A percentile compares a stretch with the other conserved stretches of the same genome.
Evolutionary conservation across 768 basidiomycete species (phyloP).

Genomic region (Auriscalpium vulgare): DNA sequence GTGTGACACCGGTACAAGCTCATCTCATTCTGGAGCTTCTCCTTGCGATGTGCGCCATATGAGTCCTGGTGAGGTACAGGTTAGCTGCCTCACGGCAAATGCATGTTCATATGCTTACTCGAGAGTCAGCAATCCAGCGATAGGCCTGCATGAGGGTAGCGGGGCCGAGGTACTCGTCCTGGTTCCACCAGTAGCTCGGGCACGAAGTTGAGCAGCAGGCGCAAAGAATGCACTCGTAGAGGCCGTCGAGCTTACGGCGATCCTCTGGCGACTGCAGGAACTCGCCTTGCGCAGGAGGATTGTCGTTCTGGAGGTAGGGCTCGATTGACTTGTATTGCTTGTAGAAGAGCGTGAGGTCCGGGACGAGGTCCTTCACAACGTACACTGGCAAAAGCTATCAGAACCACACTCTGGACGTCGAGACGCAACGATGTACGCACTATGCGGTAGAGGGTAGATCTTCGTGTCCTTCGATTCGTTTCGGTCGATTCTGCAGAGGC

Average conservation of each 20-base stretch:
- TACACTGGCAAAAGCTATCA: slow-evolving; percentile 57
- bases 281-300: slow-evolving; percentile 78
- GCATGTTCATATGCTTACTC: slow-evolving; percentile 41
- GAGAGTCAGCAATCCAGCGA: slow-evolving; percentile 95
- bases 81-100: neutral
- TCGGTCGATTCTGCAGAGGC: slow-evolving; percentile 91
- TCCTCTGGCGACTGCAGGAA: slow-evolving; percentile 87
- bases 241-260: slow-evolving; percentile 83
- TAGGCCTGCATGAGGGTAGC: slow-evolving; percentile 96
- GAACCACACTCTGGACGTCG: neutral
- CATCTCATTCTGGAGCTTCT: slow-evolving; percentile 91
- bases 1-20: slow-evolving; percentile 98
- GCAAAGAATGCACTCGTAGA: slow-evolving; percentile 97
- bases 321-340: slow-evolving; percentile 99
- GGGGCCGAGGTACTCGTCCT: slow-evolving; percentile 96
- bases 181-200: slow-evolving; percentile 99
- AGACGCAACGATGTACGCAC: slow-evolving; percentile 38
- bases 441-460: slow-evolving; percentile 96
- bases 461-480: slow-evolving; percentile 64
- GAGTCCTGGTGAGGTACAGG: slow-evolving; percentile 45
- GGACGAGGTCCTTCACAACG: slow-evolving; percentile 97
- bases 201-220: slow-evolving; percentile 98
- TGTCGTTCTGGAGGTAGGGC: slow-evolving; percentile 92
- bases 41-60: slow-evolving; percentile 73
- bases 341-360: slow-evolving; percentile 87